A percentile compares a stretch with the other conserved stretches of the same genome.
These are phyloP conservation scores for Melanopsichium pennsylvanicum DNA, from an alignment of 1,284 basidiomycete species.

Conservation along the genomic window DNA sequence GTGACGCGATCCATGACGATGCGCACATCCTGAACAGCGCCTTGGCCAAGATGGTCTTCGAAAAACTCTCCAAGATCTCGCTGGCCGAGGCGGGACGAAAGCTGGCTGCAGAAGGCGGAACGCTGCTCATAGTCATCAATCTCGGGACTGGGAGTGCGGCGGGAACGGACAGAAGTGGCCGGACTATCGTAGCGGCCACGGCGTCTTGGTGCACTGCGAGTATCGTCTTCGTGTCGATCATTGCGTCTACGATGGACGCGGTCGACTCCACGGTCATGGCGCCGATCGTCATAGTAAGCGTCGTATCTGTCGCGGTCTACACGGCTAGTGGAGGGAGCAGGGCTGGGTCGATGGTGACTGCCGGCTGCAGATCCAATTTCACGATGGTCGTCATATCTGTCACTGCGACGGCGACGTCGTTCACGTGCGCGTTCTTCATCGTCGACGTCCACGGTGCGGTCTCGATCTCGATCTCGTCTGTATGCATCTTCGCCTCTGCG, in stretches of 20 bases:
- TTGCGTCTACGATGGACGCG: conserved; percentile 14
- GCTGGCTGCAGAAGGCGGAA: conserved; percentile 97
- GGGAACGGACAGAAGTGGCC: conserved; percentile 26
- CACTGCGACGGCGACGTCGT: conserved; percentile 44
- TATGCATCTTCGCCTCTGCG: conserved; percentile 43
- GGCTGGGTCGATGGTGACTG: conserved; percentile 19
- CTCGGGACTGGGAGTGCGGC: conserved; percentile 47
- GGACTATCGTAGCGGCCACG: conserved; percentile 37
- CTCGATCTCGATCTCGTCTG: conserved; percentile 52
- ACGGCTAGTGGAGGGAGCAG: conserved; percentile 25
- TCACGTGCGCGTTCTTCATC: conserved; percentile 67
- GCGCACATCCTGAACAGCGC: conserved; percentile 88
- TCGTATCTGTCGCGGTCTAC: conserved; percentile 31
- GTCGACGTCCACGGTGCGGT: conserved; percentile 36
- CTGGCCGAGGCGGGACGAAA: conserved; percentile 91
- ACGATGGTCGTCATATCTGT: conserved; percentile 31
- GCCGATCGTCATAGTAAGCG: conserved; percentile 41
- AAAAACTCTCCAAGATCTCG: conserved; percentile 98
- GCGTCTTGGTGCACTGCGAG: conserved; percentile 15
- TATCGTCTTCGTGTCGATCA: conserved; percentile 29
- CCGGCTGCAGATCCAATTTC: conserved; percentile 15
- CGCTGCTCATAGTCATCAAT: conserved; percentile 76
- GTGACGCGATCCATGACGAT: conserved; percentile 94
- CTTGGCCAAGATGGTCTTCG: conserved; percentile 89
- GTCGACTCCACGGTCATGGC: conserved; percentile 20